Base-by-base conservation (phyloP, 2,329 filamentous ascomycete species). In the Colletotrichum acutatum region DNA sequence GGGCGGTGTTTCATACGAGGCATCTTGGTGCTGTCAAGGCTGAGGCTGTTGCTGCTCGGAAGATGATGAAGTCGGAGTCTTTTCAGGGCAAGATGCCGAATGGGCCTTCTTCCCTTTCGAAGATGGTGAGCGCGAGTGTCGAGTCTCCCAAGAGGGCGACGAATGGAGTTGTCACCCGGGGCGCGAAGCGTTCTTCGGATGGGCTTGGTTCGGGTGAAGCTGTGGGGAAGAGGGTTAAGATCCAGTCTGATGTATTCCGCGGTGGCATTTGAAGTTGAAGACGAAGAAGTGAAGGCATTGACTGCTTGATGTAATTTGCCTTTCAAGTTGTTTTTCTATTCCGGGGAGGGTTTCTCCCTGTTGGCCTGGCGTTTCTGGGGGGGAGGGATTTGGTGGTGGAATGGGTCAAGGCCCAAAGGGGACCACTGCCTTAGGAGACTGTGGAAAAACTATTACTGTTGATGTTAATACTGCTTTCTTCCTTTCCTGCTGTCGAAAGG, bases 311-410 rank as follows among this genome's bases (percentile, higher is more conserved):
- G n/a, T n/a, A n/a, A n/a, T n/a, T n/a, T n/a, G n/a, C n/a, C n/a
- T n/a, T n/a, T n/a, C n/a, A n/a, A n/a, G n/a, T 28, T 19, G 14
- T 9, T 49, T 22, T 32, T 12, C 11, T 28, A 14, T n/a, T 56
- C 53, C 22, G 24, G 49, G 58, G 24, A n/a, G 52, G n/a, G 24
- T 3, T 53, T 8, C 42, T 19, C 57, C 60, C 32, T 5, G 34
- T 71, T 66, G 66, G 71, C 71, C 67, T 57, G 71, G 71, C 71
- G 71, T 73, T 73, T 49, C n/a, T 30, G 56, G 71, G 30, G 28
- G 5, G 9, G 24, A 42, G 22, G 53, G 14, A 58, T 52, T 4
- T 22, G 42, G 42, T 22, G 42, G 8, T 49, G 42, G 42, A 49
- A 22, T 22, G 24, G n/a, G n/a, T n/a, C n/a, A n/a, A n/a, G n/a